These are phyloP conservation scores for Penstemon barbatus DNA, from an alignment of 257 asterid genomes.

Conservation along the genomic window DNA sequence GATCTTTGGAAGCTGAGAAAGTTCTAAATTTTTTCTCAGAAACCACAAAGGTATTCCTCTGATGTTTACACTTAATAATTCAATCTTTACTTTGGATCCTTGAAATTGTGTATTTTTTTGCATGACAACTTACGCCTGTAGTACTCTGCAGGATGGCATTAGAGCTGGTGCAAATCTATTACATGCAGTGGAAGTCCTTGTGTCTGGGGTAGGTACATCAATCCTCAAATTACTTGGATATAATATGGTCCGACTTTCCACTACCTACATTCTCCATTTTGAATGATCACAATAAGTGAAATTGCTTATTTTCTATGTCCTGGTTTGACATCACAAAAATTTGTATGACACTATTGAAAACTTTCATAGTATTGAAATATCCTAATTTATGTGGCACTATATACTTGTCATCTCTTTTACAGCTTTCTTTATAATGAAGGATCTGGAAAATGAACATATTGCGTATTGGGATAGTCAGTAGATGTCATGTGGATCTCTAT, in stretches of 20 bases:
- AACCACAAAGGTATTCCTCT: constrained; percentile 65
- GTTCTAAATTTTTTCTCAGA: constrained; percentile 78
- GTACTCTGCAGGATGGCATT: constrained; percentile 75
- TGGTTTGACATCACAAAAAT: constrained; percentile 17
- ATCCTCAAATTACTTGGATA: constrained; percentile 19
- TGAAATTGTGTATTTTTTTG: constrained; percentile 26
- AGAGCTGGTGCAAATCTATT: constrained; percentile 86
- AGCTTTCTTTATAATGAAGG: constrained; percentile 16
- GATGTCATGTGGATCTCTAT: not conserved
- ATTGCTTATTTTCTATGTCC: constrained; percentile 19
- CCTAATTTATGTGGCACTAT: constrained; percentile 10
- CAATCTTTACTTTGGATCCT: constrained; percentile 20
- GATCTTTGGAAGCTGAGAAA: constrained; percentile 86
- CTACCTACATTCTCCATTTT: constrained; percentile 18
- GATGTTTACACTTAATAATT: constrained; percentile 21
- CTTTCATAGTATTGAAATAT: not conserved
- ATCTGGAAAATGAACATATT: constrained; percentile 10
- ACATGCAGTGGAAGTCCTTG: constrained; percentile 93
- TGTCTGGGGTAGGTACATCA: constrained; percentile 73
- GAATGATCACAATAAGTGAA: constrained; percentile 8
- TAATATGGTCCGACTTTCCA: constrained; percentile 15
- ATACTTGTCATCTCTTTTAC: constrained; percentile 16
- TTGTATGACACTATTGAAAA: constrained; percentile 14
- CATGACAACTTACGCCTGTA: constrained; percentile 31
- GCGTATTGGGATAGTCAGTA: constrained; percentile 8